A percentile compares a stretch with the other conserved stretches of the same genome.
phyloP scores from a whole-genome alignment of 2,329 filamentous ascomycete species.

The Coniochaeta prunicola region DNA sequence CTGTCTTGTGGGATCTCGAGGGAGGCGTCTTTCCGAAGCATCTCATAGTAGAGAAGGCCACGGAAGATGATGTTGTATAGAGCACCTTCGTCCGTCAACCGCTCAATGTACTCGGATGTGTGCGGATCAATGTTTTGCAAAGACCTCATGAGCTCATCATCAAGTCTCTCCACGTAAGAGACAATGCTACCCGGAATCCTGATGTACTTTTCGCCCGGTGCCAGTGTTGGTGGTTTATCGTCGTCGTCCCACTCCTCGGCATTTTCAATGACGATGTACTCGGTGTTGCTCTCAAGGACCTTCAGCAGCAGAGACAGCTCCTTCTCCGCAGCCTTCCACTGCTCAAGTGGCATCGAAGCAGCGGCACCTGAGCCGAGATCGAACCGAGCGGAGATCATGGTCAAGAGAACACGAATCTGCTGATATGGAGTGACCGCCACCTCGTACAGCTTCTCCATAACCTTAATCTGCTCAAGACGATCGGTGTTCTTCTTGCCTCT shows the following conservation, averaged over 20 bases:
- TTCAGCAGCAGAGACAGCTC: conserved; percentile 74
- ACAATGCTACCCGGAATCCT: conserved; percentile 90
- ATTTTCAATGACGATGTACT: conserved; percentile 81
- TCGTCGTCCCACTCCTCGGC: conserved; percentile 99
- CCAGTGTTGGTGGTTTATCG: conserved; percentile 77
- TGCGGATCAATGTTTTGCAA: conserved; percentile 96
- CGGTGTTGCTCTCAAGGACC: conserved; percentile 69
- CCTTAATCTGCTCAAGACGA: conserved; percentile 85
- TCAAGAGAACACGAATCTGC: conserved; percentile 83
- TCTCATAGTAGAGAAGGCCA: conserved; percentile 81
- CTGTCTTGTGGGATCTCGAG: conserved; percentile 76
- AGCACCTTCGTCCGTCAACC: conserved; percentile 80
- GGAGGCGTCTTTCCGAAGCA: conserved; percentile 60
- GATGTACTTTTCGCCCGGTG: conserved; percentile 70
- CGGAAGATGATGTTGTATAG: conserved; percentile 92
- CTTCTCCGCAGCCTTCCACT: conserved; percentile 91
- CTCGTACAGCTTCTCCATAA: conserved; percentile 93
- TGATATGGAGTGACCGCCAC: conserved; percentile 90
- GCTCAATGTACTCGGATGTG: conserved; percentile 96
- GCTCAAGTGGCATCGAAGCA: conserved; percentile 84
- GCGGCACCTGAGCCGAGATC: conserved; percentile 75
- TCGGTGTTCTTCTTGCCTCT: conserved; percentile 99
- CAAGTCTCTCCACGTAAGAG: conserved; percentile 88
- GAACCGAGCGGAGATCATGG: conserved; percentile 88
- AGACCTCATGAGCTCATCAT: conserved; percentile 96